These are phyloP conservation scores for Urtica urens DNA, from an alignment of 306 rosid species.

Conservation along the genomic window DNA sequence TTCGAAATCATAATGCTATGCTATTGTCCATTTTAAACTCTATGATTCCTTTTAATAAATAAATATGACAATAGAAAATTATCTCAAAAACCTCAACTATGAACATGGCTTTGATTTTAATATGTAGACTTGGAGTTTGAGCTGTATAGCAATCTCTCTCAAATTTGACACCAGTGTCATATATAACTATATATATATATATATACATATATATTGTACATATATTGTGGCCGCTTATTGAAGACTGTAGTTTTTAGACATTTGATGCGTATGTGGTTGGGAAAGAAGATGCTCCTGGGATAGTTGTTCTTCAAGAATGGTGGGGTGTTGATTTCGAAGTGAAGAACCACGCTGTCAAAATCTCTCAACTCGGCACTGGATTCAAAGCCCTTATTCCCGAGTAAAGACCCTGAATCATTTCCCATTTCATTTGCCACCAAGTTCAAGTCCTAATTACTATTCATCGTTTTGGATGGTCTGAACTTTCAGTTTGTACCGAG, in stretches of 20 bases:
- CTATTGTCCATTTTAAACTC: too few relatives aligned
- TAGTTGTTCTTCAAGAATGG: slow-evolving; percentile 86
- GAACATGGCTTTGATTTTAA: too few relatives aligned
- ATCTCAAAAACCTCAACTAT: too few relatives aligned
- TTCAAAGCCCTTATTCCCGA: slow-evolving; percentile 93
- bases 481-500: slow-evolving; percentile 52
- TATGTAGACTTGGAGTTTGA: too few relatives aligned
- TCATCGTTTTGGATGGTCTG: not conserved
- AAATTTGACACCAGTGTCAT: too few relatives aligned
- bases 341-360: slow-evolving; percentile 70
- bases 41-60: too few relatives aligned
- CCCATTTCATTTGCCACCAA: not conserved
- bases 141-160: too few relatives aligned
- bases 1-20: not conserved
- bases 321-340: slow-evolving; percentile 86
- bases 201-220: too few relatives aligned
- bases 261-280: slow-evolving; percentile 80
- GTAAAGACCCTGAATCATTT: slow-evolving; percentile 24
- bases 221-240: too few relatives aligned
- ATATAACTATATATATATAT: too few relatives aligned
- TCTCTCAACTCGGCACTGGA: slow-evolving; percentile 62
- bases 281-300: slow-evolving; percentile 78
- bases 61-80: too few relatives aligned
- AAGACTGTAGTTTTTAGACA: slow-evolving; percentile 40
- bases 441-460: not conserved